Evolutionary conservation across 768 basidiomycete genomes (phyloP).

Genomic region (Suillus alpinus): DNA sequence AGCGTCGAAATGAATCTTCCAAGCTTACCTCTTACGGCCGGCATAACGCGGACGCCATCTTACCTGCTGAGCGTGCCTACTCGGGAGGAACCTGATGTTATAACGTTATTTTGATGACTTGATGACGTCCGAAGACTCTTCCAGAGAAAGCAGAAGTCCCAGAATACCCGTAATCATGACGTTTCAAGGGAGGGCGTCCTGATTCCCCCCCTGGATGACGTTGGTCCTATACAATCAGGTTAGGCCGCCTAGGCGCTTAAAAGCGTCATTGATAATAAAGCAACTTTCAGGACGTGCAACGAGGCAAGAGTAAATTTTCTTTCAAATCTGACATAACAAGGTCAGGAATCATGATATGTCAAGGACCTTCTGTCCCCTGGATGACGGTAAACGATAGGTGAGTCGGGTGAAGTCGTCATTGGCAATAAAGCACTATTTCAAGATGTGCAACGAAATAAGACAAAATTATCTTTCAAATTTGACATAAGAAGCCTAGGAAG

Average conservation of each 20-base stretch:
- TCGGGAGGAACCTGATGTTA: neutral
- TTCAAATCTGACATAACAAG: neutral
- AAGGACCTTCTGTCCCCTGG: too few relatives aligned
- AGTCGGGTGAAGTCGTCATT: neutral
- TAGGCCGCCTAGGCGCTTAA: neutral
- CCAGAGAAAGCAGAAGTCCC: neutral
- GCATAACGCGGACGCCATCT: neutral
- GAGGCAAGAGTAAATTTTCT: neutral
- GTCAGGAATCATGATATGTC: neutral
- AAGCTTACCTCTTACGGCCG: neutral
- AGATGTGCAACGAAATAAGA: neutral
- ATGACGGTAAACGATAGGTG: neutral
- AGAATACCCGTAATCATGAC: neutral
- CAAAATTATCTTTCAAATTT: neutral
- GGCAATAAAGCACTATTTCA: neutral
- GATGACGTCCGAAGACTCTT: neutral
- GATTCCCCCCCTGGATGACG: too few relatives aligned
- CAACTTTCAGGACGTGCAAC: neutral
- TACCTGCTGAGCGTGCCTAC: neutral
- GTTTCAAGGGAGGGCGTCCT: neutral
- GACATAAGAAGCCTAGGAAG: neutral
- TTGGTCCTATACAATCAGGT: too few relatives aligned
- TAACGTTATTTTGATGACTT: neutral
- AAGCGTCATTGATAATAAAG: neutral
- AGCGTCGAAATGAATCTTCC: neutral